A percentile compares a stretch with the other conserved stretches of the same genome.
Evolutionary conservation across 2,329 filamentous ascomycete genomes (phyloP).

Genomic region (Blastomyces parvus): DNA sequence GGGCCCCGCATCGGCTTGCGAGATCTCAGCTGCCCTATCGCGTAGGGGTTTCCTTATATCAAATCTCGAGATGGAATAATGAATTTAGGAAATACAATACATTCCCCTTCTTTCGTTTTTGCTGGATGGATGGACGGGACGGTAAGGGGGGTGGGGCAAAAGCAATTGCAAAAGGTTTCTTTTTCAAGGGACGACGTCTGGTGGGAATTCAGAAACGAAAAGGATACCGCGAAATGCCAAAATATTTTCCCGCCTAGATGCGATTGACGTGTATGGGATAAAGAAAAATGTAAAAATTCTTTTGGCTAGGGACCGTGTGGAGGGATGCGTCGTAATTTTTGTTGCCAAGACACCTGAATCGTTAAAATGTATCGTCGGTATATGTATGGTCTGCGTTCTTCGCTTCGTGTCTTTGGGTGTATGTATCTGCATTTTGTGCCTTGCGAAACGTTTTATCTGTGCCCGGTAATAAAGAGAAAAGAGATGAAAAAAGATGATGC

Average conservation of each 20-base stretch:
- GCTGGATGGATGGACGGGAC: too few species aligned
- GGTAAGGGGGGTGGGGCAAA: too few species aligned
- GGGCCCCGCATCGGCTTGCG: too few species aligned
- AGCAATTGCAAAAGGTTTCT: too few species aligned
- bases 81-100: neutral
- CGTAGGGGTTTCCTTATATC: neutral
- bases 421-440: neutral
- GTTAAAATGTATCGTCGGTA: slow-evolving; percentile 2
- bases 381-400: neutral
- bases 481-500: neutral
- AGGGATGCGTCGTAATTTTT: neutral
- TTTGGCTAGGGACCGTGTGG: neutral
- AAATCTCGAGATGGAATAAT: neutral
- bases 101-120: too few species aligned
- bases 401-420: neutral
- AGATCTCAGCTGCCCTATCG: neutral
- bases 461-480: neutral
- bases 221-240: neutral
- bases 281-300: neutral
- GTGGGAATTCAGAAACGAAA: neutral
- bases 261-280: neutral
- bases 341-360: slow-evolving; percentile 4
- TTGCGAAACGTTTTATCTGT: neutral
- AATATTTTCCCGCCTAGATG: neutral
- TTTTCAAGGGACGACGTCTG: too few species aligned